These are phyloP conservation scores for Acer negundo DNA, from an alignment of 345 rosid species.

Conservation along the genomic window DNA sequence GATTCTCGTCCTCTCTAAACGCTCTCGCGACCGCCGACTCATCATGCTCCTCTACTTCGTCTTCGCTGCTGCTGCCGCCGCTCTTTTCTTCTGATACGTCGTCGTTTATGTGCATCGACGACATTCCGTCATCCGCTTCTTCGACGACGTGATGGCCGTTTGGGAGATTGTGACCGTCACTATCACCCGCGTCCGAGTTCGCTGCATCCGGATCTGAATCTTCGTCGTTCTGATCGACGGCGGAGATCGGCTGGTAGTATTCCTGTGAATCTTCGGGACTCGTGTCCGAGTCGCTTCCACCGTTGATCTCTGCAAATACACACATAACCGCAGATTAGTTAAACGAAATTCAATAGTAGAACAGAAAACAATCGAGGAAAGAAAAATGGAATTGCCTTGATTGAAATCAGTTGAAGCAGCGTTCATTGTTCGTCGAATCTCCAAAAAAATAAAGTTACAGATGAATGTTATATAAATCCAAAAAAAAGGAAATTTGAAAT, in stretches of 20 bases:
- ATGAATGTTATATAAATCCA: neutral
- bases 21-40: slow-evolving; percentile 50
- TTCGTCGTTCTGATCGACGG: slow-evolving; percentile 41
- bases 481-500: neutral
- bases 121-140: slow-evolving; percentile 45
- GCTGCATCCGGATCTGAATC: slow-evolving; percentile 24
- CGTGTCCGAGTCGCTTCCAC: slow-evolving; percentile 71
- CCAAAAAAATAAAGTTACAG: neutral
- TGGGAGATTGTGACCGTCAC: slow-evolving; percentile 24
- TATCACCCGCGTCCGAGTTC: slow-evolving; percentile 26
- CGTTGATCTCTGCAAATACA: slow-evolving; percentile 45
- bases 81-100: slow-evolving; percentile 35
- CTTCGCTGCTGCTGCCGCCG: slow-evolving; percentile 42
- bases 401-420: slow-evolving; percentile 18
- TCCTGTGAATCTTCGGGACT: slow-evolving; percentile 48
- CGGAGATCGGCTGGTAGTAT: slow-evolving; percentile 88
- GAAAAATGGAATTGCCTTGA: slow-evolving; percentile 20
- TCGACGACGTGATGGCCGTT: slow-evolving; percentile 44
- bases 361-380: neutral
- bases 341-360: neutral
- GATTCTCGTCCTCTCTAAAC: slow-evolving; percentile 72
- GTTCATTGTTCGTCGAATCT: slow-evolving; percentile 25
- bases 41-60: slow-evolving; percentile 35
- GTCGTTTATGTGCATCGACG: slow-evolving; percentile 50
- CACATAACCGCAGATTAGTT: neutral